These are phyloP conservation scores for Polytrichum commune DNA, from an alignment of 225 moss, liverwort and hornwort species.

Conservation along the genomic window DNA sequence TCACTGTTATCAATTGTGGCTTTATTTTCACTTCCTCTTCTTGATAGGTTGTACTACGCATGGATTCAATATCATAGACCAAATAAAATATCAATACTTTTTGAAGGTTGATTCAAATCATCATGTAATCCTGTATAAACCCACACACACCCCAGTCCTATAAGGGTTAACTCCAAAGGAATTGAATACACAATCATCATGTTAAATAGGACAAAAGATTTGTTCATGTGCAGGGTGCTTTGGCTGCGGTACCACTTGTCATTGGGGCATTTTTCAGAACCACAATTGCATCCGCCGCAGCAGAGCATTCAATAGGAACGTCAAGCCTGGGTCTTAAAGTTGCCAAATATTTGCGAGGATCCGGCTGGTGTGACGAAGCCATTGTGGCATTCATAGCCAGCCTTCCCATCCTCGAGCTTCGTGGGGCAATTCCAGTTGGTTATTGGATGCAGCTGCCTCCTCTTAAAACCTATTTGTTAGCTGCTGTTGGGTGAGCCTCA, in stretches of 20 bases:
- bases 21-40: too few relatives aligned
- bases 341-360: conserved; percentile 72
- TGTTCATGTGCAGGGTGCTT: conserved; percentile 7
- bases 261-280: conserved; percentile 27
- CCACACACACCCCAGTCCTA: too few relatives aligned
- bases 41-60: too few relatives aligned
- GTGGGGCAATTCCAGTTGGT: conserved; percentile 89
- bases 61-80: too few relatives aligned
- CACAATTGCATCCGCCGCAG: conserved; percentile 41
- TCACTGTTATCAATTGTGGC: too few relatives aligned
- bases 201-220: too few relatives aligned
- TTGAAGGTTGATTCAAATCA: too few relatives aligned
- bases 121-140: too few relatives aligned
- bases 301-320: conserved; percentile 79
- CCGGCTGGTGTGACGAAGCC: conserved; percentile 80
- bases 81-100: too few relatives aligned
- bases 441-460: conserved; percentile 86
- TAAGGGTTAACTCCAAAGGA: too few relatives aligned
- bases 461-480: conserved; percentile 58
- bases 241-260: conserved; percentile 26
- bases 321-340: conserved; percentile 76
- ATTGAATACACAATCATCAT: too few relatives aligned
- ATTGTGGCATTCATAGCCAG: conserved; percentile 71
- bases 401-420: conserved; percentile 94
- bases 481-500: conserved; percentile 61